Evolutionary conservation across 352 stramenopile genomes (phyloP).

Genomic region (Pythium scleroteichum): DNA sequence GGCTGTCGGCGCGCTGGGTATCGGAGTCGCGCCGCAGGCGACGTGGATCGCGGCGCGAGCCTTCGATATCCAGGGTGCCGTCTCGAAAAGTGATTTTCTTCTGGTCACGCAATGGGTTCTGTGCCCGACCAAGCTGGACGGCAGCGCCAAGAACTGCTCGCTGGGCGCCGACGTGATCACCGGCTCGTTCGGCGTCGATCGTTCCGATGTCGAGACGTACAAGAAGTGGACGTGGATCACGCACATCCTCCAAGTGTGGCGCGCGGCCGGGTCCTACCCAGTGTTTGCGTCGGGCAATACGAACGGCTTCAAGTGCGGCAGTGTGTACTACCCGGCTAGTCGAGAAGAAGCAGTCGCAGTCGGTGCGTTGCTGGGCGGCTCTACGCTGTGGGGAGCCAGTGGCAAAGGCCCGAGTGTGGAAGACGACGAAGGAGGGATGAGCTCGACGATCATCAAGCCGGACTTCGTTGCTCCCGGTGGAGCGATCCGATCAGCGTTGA

Average conservation of each 20-base stretch:
- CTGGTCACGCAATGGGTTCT: slow-evolving; percentile 65
- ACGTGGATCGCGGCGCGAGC: slow-evolving; percentile 72
- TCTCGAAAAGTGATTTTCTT: slow-evolving; percentile 72
- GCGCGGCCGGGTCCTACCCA: slow-evolving; percentile 43
- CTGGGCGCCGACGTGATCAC: slow-evolving; percentile 64
- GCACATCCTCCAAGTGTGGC: slow-evolving; percentile 58
- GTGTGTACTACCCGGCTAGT: slow-evolving; percentile 67
- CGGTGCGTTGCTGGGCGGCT: slow-evolving; percentile 56
- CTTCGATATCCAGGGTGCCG: slow-evolving; percentile 60
- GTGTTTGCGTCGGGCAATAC: slow-evolving; percentile 75
- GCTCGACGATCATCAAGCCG: slow-evolving; percentile 55
- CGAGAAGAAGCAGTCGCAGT: slow-evolving; percentile 56
- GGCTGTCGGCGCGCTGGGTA: slow-evolving; percentile 44
- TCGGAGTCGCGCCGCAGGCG: slow-evolving; percentile 58
- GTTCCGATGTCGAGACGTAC: slow-evolving; percentile 37
- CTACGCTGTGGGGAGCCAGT: slow-evolving; percentile 66
- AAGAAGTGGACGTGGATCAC: slow-evolving; percentile 58
- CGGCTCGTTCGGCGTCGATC: slow-evolving; percentile 68
- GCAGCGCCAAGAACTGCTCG: slow-evolving; percentile 46
- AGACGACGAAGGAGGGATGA: slow-evolving; percentile 20
- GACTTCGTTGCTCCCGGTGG: slow-evolving; percentile 75
- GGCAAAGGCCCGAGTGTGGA: slow-evolving; percentile 57
- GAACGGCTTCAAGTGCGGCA: slow-evolving; percentile 72
- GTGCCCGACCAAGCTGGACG: slow-evolving; percentile 59
- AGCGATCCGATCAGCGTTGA: slow-evolving; percentile 65